A percentile compares a stretch with the other conserved stretches of the same genome.
Conservation (phyloP, 352 stramenopile genomes). For the Globisporangium uncinulatum region DNA sequence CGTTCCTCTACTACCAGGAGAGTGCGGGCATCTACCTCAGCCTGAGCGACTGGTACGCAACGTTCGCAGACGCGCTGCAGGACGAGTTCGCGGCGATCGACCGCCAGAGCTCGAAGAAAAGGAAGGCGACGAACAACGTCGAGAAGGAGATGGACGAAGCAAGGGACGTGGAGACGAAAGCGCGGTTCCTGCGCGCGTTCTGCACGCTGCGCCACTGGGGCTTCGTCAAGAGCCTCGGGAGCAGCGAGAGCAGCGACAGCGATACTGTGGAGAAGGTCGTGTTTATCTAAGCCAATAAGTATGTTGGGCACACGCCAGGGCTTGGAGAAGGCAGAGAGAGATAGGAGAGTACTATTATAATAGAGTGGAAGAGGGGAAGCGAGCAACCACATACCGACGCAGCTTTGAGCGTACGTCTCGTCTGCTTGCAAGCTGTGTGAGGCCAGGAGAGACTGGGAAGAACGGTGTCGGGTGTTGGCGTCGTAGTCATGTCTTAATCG, state of each 20-base stretch:
- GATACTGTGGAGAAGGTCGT: slow-evolving; percentile 74
- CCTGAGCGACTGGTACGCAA: slow-evolving; percentile 62
- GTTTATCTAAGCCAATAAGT: slow-evolving; percentile 43
- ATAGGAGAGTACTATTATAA: slow-evolving; percentile 29
- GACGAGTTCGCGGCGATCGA: slow-evolving; percentile 16
- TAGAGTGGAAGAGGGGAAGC: slow-evolving; percentile 6
- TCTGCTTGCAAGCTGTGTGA: too few species aligned
- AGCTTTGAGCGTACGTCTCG: too few species aligned
- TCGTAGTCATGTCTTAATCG: slow-evolving; percentile 26
- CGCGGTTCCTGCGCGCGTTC: slow-evolving; percentile 60
- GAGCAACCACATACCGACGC: slow-evolving; percentile 13
- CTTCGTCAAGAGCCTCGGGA: slow-evolving; percentile 44
- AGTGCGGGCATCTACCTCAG: slow-evolving; percentile 51
- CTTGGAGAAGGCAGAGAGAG: background rate
- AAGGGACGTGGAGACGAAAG: slow-evolving; percentile 32
- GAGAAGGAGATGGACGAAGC: slow-evolving; percentile 10
- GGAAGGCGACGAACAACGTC: background rate
- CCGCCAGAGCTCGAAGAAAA: slow-evolving; percentile 15
- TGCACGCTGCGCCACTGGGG: slow-evolving; percentile 71
- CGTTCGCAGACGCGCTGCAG: slow-evolving; percentile 38
- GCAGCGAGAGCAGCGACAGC: slow-evolving; percentile 38
- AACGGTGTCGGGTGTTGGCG: background rate
- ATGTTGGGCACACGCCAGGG: background rate
- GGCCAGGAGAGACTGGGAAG: too few species aligned
- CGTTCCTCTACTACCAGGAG: slow-evolving; percentile 71